Evolutionary conservation across 139 green algal genomes (phyloP).

Genomic region (Nannochloris sp.): DNA sequence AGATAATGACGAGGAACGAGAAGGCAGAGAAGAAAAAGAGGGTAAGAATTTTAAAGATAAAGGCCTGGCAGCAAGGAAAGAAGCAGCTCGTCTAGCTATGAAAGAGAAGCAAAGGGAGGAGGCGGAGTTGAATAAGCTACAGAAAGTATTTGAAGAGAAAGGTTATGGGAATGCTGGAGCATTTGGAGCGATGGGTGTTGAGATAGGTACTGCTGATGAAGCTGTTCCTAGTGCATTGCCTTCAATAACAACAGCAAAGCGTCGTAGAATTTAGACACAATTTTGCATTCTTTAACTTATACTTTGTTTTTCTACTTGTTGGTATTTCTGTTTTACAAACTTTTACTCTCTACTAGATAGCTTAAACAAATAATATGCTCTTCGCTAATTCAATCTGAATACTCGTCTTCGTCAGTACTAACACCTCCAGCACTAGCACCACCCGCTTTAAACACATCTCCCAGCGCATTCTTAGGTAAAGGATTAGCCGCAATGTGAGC

Average conservation of each 20-base stretch:
- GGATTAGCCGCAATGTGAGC: slow-evolving; percentile 48
- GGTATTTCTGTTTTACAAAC: no score
- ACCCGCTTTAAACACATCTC: slow-evolving; percentile 49
- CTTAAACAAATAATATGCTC: no score
- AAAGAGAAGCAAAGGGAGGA: slow-evolving; percentile 23
- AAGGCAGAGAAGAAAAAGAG: slow-evolving; percentile 1
- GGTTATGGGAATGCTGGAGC: slow-evolving; percentile 16
- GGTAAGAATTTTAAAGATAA: neutral
- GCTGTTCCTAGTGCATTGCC: no score
- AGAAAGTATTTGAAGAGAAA: slow-evolving; percentile 35
- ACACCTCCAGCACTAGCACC: neutral
- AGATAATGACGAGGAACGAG: slow-evolving; percentile 10
- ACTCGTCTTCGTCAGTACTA: no score
- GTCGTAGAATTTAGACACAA: no score
- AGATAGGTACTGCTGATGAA: no score
- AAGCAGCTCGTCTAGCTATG: neutral
- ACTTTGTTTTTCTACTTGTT: no score
- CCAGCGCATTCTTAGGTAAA: slow-evolving; percentile 40
- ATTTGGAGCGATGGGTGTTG: slow-evolving; percentile 5
- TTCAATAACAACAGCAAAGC: no score
- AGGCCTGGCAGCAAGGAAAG: neutral
- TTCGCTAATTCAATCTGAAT: no score
- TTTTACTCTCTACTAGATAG: no score
- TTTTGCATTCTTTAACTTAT: no score
- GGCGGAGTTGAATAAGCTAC: slow-evolving; percentile 18